A percentile compares a stretch with the other conserved stretches of the same genome.
phyloP scores from a whole-genome alignment of 2,329 filamentous ascomycete species.

The Diplodia sapinea region DNA sequence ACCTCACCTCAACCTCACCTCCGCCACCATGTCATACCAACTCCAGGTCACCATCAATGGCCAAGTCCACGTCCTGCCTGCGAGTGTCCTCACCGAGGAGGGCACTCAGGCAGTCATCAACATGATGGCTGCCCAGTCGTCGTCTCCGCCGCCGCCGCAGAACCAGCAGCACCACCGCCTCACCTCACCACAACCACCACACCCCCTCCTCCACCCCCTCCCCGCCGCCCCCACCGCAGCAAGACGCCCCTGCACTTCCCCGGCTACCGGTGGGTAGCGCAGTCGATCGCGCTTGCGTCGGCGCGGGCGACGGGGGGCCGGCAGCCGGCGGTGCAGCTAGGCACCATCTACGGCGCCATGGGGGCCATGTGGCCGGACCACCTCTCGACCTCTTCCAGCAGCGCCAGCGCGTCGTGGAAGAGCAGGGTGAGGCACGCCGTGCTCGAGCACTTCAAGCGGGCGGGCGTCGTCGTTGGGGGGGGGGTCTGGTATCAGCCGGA shows the following conservation, averaged over 20 bases:
- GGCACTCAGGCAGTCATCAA: background rate
- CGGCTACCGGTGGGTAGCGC: slow-evolving; percentile 1
- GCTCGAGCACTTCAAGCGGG: background rate
- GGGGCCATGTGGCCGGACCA: background rate
- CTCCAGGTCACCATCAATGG: background rate
- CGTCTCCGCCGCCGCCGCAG: background rate
- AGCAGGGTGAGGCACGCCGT: slow-evolving; percentile 6
- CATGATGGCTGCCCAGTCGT: background rate
- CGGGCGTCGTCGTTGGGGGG: background rate
- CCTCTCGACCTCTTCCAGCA: background rate
- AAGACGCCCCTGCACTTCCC: background rate
- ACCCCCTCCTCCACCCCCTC: background rate
- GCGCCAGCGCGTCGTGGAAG: background rate
- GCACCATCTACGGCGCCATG: background rate
- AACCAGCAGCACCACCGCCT: too few species aligned
- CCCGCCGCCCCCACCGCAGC: background rate
- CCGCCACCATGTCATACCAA: background rate
- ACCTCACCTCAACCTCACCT: background rate
- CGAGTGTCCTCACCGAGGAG: background rate
- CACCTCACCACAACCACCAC: background rate
- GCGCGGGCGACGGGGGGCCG: background rate
- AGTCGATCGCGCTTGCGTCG: background rate
- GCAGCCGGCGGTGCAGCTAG: background rate
- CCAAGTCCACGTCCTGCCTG: background rate
- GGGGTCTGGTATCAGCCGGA: slow-evolving; percentile 11